Evolutionary conservation across 2,329 filamentous ascomycete genomes (phyloP).

Genomic region (Cladobotryum protrusum): DNA sequence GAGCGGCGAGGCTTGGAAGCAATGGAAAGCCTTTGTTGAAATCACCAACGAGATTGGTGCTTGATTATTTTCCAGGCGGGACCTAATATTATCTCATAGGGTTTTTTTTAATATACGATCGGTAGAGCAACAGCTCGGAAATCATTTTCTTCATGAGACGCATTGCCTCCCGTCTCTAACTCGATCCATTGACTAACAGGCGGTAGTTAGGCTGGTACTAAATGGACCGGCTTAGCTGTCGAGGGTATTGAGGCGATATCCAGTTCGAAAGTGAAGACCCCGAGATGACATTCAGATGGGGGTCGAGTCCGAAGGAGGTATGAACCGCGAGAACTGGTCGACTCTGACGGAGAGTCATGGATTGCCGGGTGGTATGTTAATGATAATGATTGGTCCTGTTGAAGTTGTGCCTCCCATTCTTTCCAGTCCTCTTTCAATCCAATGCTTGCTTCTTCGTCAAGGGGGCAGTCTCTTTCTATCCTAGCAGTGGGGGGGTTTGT

Average conservation of each 20-base stretch:
- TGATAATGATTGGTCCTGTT: conserved; percentile 22
- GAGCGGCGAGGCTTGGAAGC: conserved; percentile 77
- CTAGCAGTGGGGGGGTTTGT: neutral
- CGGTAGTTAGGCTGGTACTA: neutral
- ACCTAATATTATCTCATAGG: neutral
- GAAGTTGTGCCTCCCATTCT: conserved; percentile 31
- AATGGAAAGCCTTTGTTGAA: conserved; percentile 79
- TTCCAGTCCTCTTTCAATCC: conserved; percentile 32
- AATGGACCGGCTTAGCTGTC: neutral
- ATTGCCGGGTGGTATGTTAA: conserved; percentile 22
- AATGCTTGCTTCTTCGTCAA: conserved; percentile 6
- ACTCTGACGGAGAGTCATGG: neutral
- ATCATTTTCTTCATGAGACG: too few relatives aligned
- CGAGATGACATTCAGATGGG: conserved; percentile 1
- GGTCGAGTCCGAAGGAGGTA: neutral
- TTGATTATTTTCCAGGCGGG: conserved; percentile 4
- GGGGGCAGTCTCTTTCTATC: neutral
- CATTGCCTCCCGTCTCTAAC: too few relatives aligned
- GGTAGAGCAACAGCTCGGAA: too few relatives aligned
- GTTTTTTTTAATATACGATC: too few relatives aligned
- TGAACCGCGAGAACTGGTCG: neutral
- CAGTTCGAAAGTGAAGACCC: neutral
- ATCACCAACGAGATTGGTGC: conserved; percentile 57
- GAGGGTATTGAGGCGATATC: conserved; percentile 1
- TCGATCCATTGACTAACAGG: neutral